Evolutionary conservation across 805 yeast genomes (phyloP).

Genomic region (Candida nemodendra): DNA sequence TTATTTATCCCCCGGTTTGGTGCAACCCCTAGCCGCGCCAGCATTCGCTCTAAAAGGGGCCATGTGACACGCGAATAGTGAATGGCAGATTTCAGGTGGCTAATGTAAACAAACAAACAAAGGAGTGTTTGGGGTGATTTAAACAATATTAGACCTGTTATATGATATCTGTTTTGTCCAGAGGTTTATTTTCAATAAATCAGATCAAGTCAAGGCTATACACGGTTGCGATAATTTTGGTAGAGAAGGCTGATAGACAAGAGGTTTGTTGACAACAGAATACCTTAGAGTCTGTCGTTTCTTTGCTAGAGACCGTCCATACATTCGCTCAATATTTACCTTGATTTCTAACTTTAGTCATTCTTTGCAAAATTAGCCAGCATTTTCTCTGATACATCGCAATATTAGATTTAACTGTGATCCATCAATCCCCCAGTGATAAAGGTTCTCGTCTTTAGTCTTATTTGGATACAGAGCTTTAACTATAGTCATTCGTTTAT

Average conservation of each 20-base stretch:
- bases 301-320: too few relatives aligned
- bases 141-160: not conserved
- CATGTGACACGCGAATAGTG: not conserved
- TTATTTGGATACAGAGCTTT: conserved; percentile 4
- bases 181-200: not conserved
- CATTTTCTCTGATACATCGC: not conserved
- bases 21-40: too few relatives aligned
- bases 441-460: not conserved
- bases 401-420: too few relatives aligned
- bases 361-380: not conserved
- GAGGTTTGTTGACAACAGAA: too few relatives aligned
- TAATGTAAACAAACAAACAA: not conserved
- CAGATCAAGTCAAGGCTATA: too few relatives aligned
- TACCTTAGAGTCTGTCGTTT: too few relatives aligned
- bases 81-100: not conserved
- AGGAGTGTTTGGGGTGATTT: not conserved
- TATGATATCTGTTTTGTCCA: not conserved
- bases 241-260: too few relatives aligned
- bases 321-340: too few relatives aligned
- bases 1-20: too few relatives aligned
- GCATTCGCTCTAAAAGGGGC: not conserved
- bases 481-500: conserved; percentile 16
- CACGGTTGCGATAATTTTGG: too few relatives aligned
- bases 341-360: too few relatives aligned
- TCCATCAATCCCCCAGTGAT: too few relatives aligned